phyloP scores from a whole-genome alignment of 352 stramenopile species.

The Pythium phragmitis region DNA sequence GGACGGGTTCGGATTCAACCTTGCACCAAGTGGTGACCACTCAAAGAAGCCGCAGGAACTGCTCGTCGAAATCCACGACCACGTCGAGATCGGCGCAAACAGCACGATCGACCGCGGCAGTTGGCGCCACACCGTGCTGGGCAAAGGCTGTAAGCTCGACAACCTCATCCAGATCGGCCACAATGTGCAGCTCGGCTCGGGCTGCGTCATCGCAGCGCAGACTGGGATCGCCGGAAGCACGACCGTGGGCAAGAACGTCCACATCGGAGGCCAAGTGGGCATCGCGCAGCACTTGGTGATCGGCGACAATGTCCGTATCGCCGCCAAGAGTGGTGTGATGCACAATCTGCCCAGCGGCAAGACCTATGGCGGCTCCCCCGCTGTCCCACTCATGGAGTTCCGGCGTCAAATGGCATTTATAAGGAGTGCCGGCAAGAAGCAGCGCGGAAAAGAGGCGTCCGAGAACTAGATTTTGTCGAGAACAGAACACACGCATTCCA shows the following conservation, averaged over 20 bases:
- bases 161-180: slow-evolving; percentile 88
- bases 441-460: neutral
- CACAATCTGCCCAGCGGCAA: slow-evolving; percentile 49
- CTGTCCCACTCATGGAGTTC: slow-evolving; percentile 80
- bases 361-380: slow-evolving; percentile 69
- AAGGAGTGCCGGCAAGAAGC: slow-evolving; percentile 46
- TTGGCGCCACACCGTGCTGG: slow-evolving; percentile 81
- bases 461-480: slow-evolving; percentile 1
- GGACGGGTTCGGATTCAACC: slow-evolving; percentile 82
- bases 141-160: slow-evolving; percentile 76
- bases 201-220: slow-evolving; percentile 78
- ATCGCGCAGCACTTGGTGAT: slow-evolving; percentile 81
- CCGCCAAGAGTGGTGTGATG: slow-evolving; percentile 86
- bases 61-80: slow-evolving; percentile 69
- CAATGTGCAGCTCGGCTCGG: slow-evolving; percentile 75
- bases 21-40: slow-evolving; percentile 57
- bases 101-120: slow-evolving; percentile 80
- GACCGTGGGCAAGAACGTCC: slow-evolving; percentile 68
- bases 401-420: slow-evolving; percentile 67
- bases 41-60: slow-evolving; percentile 82
- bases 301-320: slow-evolving; percentile 82
- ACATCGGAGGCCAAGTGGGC: slow-evolving; percentile 81
- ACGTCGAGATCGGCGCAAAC: slow-evolving; percentile 87
- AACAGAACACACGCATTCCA: neutral
- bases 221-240: slow-evolving; percentile 84